Base-by-base conservation (phyloP, 2,329 filamentous ascomycete genomes). In the Oidium heveae region DNA sequence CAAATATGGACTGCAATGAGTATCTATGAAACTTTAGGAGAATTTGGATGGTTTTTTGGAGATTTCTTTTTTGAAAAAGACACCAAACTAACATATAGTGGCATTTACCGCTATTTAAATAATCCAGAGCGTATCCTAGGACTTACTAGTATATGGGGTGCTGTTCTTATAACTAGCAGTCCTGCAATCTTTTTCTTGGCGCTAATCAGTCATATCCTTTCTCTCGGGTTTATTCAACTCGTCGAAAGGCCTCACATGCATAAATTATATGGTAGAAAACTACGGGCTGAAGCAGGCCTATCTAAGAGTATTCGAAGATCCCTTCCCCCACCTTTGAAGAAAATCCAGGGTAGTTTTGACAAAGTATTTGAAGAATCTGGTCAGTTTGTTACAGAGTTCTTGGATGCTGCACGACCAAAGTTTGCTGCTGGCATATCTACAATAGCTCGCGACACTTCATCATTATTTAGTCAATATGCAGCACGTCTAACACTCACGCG, bases 21-120 rank as follows among this genome's bases (percentile, higher is more conserved):
- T 66, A 88, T 96, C 60, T 94, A 96, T 66, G 87, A 95, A 53
- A 93, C 86, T 1, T 77, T 98, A 0, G 91, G 91, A 55, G 91
- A 98, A 64, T 98, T 96, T 63, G 91, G 91, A 62, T 98, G 89
- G 89, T 96, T 96, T 72, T 96, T 88, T 64, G 91, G 91, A 18
- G 91, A 98, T 66, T 98, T 96, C 72, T 96, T 98, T 73, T 95
- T 91, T 65, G 86, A 95, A 58, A 82, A 86, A 49, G 78, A 81
- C 12, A 82, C 82, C 13, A 94, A 91, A 68, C 74, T 96, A 58
- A 96, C 86, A 0, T 98, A 98, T 68, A 87, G 84, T 61, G 93
- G 89, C 58, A 98, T 98, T 63, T 98, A 98, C 67, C 86, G 91
- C 51, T 98, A 94, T 69, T 73, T 98, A 60, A 98, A 98, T 70